Conservation (phyloP, 164 flowering plant species). For the Magnolia officinalis region DNA sequence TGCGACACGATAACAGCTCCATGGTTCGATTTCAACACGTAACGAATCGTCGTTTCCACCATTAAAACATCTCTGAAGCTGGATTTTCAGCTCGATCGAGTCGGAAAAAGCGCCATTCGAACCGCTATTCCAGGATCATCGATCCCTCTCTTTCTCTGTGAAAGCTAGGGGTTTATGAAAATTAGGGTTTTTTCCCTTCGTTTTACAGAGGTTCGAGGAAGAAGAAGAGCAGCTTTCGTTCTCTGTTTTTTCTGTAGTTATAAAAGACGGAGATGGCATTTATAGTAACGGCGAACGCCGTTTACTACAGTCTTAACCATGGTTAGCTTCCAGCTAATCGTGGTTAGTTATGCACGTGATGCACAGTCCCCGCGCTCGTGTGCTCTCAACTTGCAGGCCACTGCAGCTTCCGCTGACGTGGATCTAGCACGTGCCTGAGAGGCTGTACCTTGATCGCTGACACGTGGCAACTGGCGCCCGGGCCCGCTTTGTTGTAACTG, state of each 20-base stretch:
- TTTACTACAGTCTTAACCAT: slow-evolving; percentile 1
- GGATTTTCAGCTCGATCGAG: background rate
- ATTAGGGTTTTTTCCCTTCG: background rate
- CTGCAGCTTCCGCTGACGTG: background rate
- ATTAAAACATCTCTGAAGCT: background rate
- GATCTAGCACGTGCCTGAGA: background rate
- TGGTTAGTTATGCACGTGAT: background rate
- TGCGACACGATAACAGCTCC: background rate
- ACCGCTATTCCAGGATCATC: background rate
- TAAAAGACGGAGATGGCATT: background rate
- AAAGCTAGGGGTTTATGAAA: background rate
- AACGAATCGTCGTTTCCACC: background rate
- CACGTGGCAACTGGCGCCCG: background rate
- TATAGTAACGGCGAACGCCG: slow-evolving; percentile 1
- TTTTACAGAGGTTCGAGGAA: background rate
- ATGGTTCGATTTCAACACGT: background rate
- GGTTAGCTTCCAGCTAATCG: background rate
- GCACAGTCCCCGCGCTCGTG: background rate
- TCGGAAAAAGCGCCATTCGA: too few relatives aligned
- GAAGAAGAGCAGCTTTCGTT: background rate
- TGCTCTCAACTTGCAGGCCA: background rate
- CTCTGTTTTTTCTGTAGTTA: background rate
- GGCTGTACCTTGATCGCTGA: background rate
- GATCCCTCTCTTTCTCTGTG: too few relatives aligned
- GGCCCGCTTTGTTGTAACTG: too few relatives aligned